Evolutionary conservation across 208 protist species (phyloP), one percentile per base, ranked within the genome.

Genomic region (Crithidia expoeki): DNA sequence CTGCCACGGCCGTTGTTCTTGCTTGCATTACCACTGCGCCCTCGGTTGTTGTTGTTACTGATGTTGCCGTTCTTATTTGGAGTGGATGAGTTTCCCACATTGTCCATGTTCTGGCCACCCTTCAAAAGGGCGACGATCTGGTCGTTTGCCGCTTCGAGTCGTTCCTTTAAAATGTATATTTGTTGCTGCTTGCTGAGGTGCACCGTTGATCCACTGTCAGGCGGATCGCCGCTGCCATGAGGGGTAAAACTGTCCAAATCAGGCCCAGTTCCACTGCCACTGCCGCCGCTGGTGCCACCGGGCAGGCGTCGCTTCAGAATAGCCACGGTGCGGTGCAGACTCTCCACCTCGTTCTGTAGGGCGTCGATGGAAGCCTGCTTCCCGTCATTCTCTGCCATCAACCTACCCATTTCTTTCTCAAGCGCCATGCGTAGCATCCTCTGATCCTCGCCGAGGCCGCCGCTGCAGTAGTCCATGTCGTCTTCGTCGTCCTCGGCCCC

Each of bases 171-270:
- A 14, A 90, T 80, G 68, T 83, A 88, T 23, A 95, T 90, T 58
- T 95, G 90, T 74, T 95, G 90, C 72, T 95, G 85, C 80, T 95
- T 95, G 14, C 68, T 76, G 17, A 91, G 76, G 59, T 86, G 82
- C 25, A 84, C 49, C 55, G 79, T 73, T 17, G 68, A 80, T 17
- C 59, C 76, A 47, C 74, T 90, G 74, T 80, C 72, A 3, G 78
- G 79, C 10, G 73, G 73, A 28, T 72, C 65, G 7, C 28, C 44
- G 40, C 17, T 32, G 49, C 19, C 34, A 28, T 69, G 59, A 11
- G 33, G 27, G 63, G n/a, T 36, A 40, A 51, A 34, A 50, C 21
- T 42, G 32, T 47, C 40, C 11, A 51, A 25, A n/a, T 56, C 66
- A 42, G 11, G 53, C 2, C 57, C 53, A 27, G 17, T 38, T 1